A percentile compares a stretch with the other conserved stretches of the same genome.
Evolutionary conservation across 2,329 filamentous ascomycete species (phyloP).

Genomic region (Metarhizium guizhouense): DNA sequence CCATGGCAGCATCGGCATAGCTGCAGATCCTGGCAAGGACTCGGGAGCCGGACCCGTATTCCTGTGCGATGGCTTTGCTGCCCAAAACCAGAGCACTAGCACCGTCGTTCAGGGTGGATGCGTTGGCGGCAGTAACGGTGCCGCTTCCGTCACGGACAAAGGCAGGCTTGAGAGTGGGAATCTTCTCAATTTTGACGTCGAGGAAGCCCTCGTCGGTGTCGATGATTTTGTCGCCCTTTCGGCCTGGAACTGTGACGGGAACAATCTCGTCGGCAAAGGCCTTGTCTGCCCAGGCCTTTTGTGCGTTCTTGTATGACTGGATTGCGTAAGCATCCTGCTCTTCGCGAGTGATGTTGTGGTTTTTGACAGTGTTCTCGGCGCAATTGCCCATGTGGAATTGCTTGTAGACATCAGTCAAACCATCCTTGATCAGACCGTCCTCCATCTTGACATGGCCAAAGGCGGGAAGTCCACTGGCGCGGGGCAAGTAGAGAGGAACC

Average conservation of each 20-base stretch:
- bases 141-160: slow-evolving; percentile 80
- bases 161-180: slow-evolving; percentile 79
- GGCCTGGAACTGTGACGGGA: slow-evolving; percentile 74
- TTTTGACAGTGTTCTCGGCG: slow-evolving; percentile 89
- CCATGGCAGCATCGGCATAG: slow-evolving; percentile 81
- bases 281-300: slow-evolving; percentile 76
- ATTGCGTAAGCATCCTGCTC: slow-evolving; percentile 90
- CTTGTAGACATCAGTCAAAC: slow-evolving; percentile 92
- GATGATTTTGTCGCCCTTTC: slow-evolving; percentile 74
- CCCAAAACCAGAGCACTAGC: slow-evolving; percentile 82
- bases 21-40: slow-evolving; percentile 82
- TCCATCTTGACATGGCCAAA: slow-evolving; percentile 85
- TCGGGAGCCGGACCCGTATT: slow-evolving; percentile 69
- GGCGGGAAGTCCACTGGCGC: slow-evolving; percentile 70
- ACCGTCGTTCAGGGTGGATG: slow-evolving; percentile 89
- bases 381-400: slow-evolving; percentile 98
- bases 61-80: slow-evolving; percentile 68
- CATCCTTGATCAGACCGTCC: slow-evolving; percentile 90
- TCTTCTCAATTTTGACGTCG: slow-evolving; percentile 78
- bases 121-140: slow-evolving; percentile 90
- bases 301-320: slow-evolving; percentile 77
- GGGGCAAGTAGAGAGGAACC: slow-evolving; percentile 82
- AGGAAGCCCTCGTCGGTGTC: slow-evolving; percentile 83
- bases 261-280: slow-evolving; percentile 85
- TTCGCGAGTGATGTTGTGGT: slow-evolving; percentile 68